Evolutionary conservation across 352 stramenopile genomes (phyloP).

Genomic region (Paralagenidium karlingii): DNA sequence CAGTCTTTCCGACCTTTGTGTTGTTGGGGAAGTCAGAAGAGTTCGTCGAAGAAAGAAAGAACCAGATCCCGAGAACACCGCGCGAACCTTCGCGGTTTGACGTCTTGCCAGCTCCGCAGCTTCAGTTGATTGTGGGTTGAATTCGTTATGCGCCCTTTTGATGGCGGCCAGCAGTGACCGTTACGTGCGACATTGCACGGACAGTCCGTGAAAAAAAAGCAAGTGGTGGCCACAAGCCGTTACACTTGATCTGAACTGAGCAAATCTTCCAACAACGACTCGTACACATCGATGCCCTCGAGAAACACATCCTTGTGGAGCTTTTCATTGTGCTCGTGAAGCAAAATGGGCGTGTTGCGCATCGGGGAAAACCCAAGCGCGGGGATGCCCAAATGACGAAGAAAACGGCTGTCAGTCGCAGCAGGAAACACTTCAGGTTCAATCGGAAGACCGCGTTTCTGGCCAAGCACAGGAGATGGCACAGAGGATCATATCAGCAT

Average conservation of each 20-base stretch:
- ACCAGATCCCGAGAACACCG: no score
- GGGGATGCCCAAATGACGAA: conserved; percentile 83
- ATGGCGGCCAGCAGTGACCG: no score
- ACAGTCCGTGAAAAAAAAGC: no score
- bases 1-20: not conserved
- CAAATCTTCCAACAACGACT: conserved; percentile 32
- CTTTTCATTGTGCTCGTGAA: conserved; percentile 96
- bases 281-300: conserved; percentile 86
- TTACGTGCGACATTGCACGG: no score
- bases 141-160: not conserved
- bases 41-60: conserved; percentile 1
- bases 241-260: no score
- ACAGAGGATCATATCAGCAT: not conserved
- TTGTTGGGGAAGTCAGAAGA: conserved; percentile 3
- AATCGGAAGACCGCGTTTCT: conserved; percentile 45
- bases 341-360: conserved; percentile 88
- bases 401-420: conserved; percentile 89
- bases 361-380: conserved; percentile 93
- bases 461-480: not conserved
- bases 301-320: conserved; percentile 87
- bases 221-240: no score
- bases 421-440: conserved; percentile 91
- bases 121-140: not conserved
- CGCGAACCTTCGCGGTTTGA: not conserved
- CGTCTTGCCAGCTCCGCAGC: not conserved